These are phyloP conservation scores for Boletus subparvulus DNA, from an alignment of 768 basidiomycete species.

Conservation along the genomic window DNA sequence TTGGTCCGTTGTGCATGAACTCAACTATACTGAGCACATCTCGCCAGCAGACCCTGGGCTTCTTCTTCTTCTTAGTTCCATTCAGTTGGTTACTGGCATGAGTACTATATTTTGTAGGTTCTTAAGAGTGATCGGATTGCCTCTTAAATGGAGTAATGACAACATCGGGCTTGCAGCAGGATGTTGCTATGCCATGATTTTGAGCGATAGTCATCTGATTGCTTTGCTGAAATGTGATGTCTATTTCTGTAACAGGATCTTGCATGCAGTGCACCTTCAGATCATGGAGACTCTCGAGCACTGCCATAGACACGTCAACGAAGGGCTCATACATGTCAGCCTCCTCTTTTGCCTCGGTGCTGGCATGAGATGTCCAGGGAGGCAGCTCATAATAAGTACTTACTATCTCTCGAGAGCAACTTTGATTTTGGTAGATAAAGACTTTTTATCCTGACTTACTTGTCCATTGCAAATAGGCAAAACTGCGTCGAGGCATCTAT, in stretches of 20 bases:
- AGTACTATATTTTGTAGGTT: background rate
- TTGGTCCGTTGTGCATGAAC: too few species aligned
- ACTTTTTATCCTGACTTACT: background rate
- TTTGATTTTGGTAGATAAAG: background rate
- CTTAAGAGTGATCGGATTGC: background rate
- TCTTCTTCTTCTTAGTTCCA: too few species aligned
- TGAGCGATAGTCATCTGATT: background rate
- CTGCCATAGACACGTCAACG: background rate
- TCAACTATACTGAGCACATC: too few species aligned
- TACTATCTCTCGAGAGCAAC: background rate
- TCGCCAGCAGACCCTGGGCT: too few species aligned
- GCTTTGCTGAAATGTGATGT: background rate
- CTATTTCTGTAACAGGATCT: background rate
- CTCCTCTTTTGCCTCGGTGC: background rate
- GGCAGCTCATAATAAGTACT: background rate
- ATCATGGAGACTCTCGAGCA: background rate
- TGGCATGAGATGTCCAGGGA: background rate
- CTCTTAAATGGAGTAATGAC: background rate
- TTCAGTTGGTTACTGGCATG: background rate
- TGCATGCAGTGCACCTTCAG: background rate
- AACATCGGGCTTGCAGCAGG: background rate
- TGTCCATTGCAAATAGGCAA: background rate
- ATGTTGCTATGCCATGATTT: background rate
- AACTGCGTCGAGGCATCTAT: background rate
- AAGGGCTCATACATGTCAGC: background rate